A percentile compares a stretch with the other conserved stretches of the same genome.
Conservation (phyloP, 2,329 filamentous ascomycete species). For the Colletotrichum abscissum region DNA sequence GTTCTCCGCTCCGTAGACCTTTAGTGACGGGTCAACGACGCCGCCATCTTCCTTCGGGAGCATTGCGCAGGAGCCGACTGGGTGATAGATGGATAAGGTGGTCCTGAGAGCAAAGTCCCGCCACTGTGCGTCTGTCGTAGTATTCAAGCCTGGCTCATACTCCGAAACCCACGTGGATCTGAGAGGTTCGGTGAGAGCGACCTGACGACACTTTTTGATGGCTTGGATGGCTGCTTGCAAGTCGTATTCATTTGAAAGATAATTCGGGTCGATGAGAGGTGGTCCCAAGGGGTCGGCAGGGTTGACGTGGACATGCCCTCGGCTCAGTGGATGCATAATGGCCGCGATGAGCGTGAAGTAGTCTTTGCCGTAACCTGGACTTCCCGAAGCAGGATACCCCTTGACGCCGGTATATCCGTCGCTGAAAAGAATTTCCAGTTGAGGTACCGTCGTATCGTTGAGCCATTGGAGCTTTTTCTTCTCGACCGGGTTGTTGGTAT, state of each 20-base stretch:
- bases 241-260: slow-evolving; percentile 37
- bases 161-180: slow-evolving; percentile 44
- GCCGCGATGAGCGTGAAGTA: slow-evolving; percentile 44
- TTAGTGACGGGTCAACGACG: slow-evolving; percentile 55
- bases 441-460: slow-evolving; percentile 47
- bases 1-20: slow-evolving; percentile 59
- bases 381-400: slow-evolving; percentile 45
- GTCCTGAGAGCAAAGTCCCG: slow-evolving; percentile 34
- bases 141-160: slow-evolving; percentile 44
- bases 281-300: slow-evolving; percentile 44
- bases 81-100: slow-evolving; percentile 48
- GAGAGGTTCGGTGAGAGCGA: slow-evolving; percentile 45
- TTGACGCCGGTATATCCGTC: slow-evolving; percentile 56
- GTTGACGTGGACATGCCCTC: slow-evolving; percentile 46
- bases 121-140: slow-evolving; percentile 36
- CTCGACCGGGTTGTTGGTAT: slow-evolving; percentile 44
- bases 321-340: slow-evolving; percentile 44
- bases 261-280: slow-evolving; percentile 47
- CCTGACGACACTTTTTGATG: slow-evolving; percentile 44
- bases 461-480: slow-evolving; percentile 54
- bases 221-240: slow-evolving; percentile 43
- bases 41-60: slow-evolving; percentile 56
- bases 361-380: slow-evolving; percentile 41
- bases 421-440: slow-evolving; percentile 56
- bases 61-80: slow-evolving; percentile 58